These are phyloP conservation scores for Metschnikowia anglica DNA, from an alignment of 805 yeast genomes.

Conservation along the genomic window DNA sequence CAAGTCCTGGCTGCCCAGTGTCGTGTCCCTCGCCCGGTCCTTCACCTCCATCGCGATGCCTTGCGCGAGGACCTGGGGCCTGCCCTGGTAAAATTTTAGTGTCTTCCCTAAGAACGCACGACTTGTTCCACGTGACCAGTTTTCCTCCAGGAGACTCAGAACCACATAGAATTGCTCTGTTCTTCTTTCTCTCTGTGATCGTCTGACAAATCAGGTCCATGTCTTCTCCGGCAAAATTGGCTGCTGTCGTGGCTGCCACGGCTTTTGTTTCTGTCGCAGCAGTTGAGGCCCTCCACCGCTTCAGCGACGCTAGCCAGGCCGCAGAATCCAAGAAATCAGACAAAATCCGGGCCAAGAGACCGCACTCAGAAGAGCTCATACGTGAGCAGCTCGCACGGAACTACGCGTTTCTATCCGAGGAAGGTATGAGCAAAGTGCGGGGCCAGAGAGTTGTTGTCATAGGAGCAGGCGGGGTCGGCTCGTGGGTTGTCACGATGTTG, in stretches of 20 bases:
- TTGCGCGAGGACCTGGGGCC: too few species aligned
- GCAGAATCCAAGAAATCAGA: neutral
- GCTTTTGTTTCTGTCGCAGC: slow-evolving; percentile 16
- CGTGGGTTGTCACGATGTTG: slow-evolving; percentile 91
- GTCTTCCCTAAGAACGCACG: too few species aligned
- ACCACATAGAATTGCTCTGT: neutral
- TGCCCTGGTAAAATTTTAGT: too few species aligned
- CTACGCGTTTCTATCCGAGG: slow-evolving; percentile 86
- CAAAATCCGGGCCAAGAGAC: neutral
- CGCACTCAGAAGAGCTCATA: slow-evolving; percentile 62
- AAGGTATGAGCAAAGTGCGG: slow-evolving; percentile 75
- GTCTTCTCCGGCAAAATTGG: slow-evolving; percentile 1
- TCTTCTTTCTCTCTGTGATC: too few species aligned
- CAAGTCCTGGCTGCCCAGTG: too few species aligned
- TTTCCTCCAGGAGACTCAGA: too few species aligned
- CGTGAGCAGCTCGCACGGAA: slow-evolving; percentile 92
- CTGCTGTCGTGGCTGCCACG: slow-evolving; percentile 13
- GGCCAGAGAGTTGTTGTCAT: slow-evolving; percentile 70
- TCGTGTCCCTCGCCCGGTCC: too few species aligned
- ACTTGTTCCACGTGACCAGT: too few species aligned
- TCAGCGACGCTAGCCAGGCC: neutral
- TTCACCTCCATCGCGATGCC: too few species aligned
- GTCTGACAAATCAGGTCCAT: neutral
- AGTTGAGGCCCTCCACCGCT: slow-evolving; percentile 16
- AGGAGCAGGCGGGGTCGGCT: slow-evolving; percentile 99